Percentiles rank a stretch among this genome's conserved stretches.
These are phyloP conservation scores for Botrytis byssoidea DNA, from an alignment of 2,329 filamentous ascomycete genomes.

Conservation along the genomic window DNA sequence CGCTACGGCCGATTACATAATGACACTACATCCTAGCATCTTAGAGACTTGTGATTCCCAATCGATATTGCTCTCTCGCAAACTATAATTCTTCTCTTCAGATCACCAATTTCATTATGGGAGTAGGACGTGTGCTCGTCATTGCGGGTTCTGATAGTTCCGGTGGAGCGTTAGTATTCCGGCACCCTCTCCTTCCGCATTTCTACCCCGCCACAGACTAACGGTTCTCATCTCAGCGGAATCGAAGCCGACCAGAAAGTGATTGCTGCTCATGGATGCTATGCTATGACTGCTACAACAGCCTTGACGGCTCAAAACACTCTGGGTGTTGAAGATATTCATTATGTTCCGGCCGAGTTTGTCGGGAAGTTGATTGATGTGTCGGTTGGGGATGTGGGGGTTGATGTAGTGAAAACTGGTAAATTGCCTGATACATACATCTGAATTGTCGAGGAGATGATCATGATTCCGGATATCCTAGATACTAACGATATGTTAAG, in stretches of 20 bases:
- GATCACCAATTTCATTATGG: conserved; percentile 28
- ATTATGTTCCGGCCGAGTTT: conserved; percentile 75
- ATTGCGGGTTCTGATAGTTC: conserved; percentile 75
- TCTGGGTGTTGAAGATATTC: conserved; percentile 75
- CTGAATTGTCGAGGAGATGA: neutral
- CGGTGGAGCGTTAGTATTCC: conserved; percentile 64
- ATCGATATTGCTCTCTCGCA: neutral
- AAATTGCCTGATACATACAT: conserved; percentile 38
- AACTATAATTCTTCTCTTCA: neutral
- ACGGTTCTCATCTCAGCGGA: conserved; percentile 56
- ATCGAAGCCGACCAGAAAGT: conserved; percentile 96
- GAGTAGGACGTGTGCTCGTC: conserved; percentile 57
- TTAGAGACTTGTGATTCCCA: neutral
- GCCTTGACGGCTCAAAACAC: conserved; percentile 97
- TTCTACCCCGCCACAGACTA: conserved; percentile 21
- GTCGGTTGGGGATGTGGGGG: conserved; percentile 77
- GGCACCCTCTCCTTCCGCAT: conserved; percentile 19
- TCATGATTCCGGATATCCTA: neutral
- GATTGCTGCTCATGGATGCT: conserved; percentile 85
- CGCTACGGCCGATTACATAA: conserved; percentile 14
- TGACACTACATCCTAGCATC: neutral
- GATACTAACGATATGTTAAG: conserved; percentile 44
- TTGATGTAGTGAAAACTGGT: conserved; percentile 93
- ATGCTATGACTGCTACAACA: conserved; percentile 94
- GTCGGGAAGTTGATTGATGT: conserved; percentile 83